Evolutionary conservation across 1,284 basidiomycete genomes (phyloP).

Genomic region (Entoloma clypeatum): DNA sequence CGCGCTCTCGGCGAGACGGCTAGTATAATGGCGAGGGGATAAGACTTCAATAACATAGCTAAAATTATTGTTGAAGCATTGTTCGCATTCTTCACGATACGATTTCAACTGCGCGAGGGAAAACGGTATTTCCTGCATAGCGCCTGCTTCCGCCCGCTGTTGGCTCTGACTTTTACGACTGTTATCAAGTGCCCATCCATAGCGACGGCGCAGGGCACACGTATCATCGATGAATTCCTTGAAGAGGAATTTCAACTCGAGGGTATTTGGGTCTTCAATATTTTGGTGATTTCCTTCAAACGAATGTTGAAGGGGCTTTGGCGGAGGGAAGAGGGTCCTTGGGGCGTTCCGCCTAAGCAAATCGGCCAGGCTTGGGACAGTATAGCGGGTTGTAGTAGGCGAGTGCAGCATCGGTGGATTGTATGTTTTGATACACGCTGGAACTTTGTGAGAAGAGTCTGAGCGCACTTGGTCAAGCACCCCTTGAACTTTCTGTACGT

Average conservation of each 20-base stretch:
- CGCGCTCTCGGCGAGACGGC: background rate
- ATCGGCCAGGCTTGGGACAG: too few species aligned
- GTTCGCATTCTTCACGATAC: constrained; percentile 1
- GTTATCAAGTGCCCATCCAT: background rate
- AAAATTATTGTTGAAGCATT: background rate
- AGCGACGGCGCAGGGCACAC: background rate
- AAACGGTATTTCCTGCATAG: background rate
- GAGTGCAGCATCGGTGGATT: too few species aligned
- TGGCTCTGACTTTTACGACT: background rate
- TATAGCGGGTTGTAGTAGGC: too few species aligned
- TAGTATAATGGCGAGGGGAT: constrained; percentile 6
- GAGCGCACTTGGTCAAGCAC: background rate
- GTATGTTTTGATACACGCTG: background rate
- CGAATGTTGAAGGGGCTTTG: background rate
- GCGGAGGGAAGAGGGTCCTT: background rate
- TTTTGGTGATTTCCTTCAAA: too few species aligned
- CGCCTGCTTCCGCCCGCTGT: background rate
- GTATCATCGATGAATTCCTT: background rate
- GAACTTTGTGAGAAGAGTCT: background rate
- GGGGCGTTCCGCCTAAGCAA: too few species aligned
- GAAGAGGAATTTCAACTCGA: constrained; percentile 3
- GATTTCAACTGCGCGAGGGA: background rate
- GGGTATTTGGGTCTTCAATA: background rate
- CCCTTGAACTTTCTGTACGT: background rate
- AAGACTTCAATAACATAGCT: background rate